Conservation (phyloP, 2,329 filamentous ascomycete species). For the Aspergillus eucalypticola region DNA sequence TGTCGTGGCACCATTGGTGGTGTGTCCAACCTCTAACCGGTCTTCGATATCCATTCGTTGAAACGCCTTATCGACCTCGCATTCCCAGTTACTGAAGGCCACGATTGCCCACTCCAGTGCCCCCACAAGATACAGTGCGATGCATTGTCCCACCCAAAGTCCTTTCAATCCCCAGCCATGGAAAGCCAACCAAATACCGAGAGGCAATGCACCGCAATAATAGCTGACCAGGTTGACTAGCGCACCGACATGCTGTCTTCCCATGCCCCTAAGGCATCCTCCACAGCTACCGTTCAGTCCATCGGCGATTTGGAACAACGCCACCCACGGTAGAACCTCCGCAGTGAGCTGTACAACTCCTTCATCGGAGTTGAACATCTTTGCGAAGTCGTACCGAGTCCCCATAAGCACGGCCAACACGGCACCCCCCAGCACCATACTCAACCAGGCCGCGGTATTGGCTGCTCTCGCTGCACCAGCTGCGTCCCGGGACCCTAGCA, state of each 20-base stretch:
- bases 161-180: slow-evolving; percentile 80
- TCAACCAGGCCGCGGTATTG: slow-evolving; percentile 73
- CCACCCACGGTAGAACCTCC: slow-evolving; percentile 81
- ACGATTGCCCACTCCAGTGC: slow-evolving; percentile 77
- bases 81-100: slow-evolving; percentile 73
- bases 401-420: slow-evolving; percentile 70
- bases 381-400: slow-evolving; percentile 71
- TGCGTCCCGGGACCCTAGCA: slow-evolving; percentile 69
- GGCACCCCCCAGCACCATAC: slow-evolving; percentile 65
- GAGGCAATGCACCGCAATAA: slow-evolving; percentile 76
- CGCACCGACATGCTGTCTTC: slow-evolving; percentile 80
- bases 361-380: slow-evolving; percentile 77
- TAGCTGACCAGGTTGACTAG: slow-evolving; percentile 80
- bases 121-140: slow-evolving; percentile 78
- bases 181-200: slow-evolving; percentile 83
- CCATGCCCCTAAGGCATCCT: slow-evolving; percentile 79
- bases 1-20: slow-evolving; percentile 10
- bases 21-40: slow-evolving; percentile 21
- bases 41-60: slow-evolving; percentile 63
- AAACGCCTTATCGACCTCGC: slow-evolving; percentile 70
- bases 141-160: slow-evolving; percentile 81
- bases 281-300: slow-evolving; percentile 84
- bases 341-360: slow-evolving; percentile 71
- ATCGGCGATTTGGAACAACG: slow-evolving; percentile 87
- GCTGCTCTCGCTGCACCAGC: slow-evolving; percentile 69